Evolutionary conservation across 2,329 filamentous ascomycete species (phyloP).

Genomic region (Sporothrix brasiliensis): DNA sequence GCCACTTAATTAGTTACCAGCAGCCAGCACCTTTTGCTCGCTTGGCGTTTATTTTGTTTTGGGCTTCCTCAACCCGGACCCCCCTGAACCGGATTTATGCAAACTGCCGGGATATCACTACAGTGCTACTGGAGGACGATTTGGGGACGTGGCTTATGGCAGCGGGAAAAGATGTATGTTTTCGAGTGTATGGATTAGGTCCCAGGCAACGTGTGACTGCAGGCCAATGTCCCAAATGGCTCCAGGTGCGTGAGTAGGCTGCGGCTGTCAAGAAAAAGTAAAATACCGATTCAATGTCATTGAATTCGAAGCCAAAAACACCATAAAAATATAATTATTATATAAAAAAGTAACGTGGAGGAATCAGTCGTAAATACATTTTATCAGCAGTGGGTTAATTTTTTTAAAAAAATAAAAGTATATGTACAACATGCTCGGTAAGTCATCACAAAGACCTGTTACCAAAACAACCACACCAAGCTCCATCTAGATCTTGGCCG

Average conservation of each 20-base stretch:
- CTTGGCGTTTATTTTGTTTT: background rate
- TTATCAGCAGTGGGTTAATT: background rate
- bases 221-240: background rate
- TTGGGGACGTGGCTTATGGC: background rate
- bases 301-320: conserved; percentile 34
- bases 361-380: no score
- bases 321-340: conserved; percentile 35
- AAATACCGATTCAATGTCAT: conserved; percentile 26
- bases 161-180: background rate
- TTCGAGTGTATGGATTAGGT: background rate
- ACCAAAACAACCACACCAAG: background rate
- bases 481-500: conserved; percentile 49
- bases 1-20: background rate
- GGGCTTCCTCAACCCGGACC: background rate
- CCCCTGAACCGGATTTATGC: background rate
- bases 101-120: background rate
- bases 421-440: conserved; percentile 7
- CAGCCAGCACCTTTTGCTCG: background rate
- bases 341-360: background rate
- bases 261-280: background rate
- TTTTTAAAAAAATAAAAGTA: background rate
- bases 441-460: background rate
- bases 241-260: background rate
- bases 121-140: background rate
- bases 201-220: background rate